Evolutionary conservation across 2,329 filamentous ascomycete species (phyloP).

Genomic region (Talaromyces sp.): DNA sequence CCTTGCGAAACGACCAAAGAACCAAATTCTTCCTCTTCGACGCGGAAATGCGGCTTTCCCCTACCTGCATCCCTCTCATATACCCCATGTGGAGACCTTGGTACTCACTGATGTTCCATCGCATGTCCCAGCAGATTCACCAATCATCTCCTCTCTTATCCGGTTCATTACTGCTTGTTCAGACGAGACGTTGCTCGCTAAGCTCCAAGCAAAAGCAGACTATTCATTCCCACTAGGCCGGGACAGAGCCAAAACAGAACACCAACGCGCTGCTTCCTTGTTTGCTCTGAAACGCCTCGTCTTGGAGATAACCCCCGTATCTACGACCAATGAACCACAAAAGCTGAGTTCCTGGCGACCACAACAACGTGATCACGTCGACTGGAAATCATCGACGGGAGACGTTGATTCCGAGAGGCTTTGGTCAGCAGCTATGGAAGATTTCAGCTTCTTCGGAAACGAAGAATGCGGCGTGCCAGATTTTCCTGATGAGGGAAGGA

Average conservation of each 20-base stretch:
- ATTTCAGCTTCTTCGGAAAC: slow-evolving; percentile 58
- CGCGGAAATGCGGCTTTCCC: slow-evolving; percentile 21
- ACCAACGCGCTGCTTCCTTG: slow-evolving; percentile 43
- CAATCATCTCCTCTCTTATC: slow-evolving; percentile 41
- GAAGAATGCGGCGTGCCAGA: slow-evolving; percentile 46
- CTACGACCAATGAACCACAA: slow-evolving; percentile 12
- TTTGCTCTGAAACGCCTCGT: slow-evolving; percentile 53
- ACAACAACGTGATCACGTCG: slow-evolving; percentile 37
- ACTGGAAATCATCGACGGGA: slow-evolving; percentile 51
- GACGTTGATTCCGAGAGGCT: slow-evolving; percentile 55
- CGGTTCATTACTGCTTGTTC: slow-evolving; percentile 53
- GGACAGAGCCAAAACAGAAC: slow-evolving; percentile 43
- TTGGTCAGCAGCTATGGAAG: slow-evolving; percentile 53
- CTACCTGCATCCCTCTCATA: slow-evolving; percentile 49
- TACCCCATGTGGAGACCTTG: slow-evolving; percentile 50
- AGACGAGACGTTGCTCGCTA: slow-evolving; percentile 49
- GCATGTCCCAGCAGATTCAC: slow-evolving; percentile 34
- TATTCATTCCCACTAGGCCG: slow-evolving; percentile 55
- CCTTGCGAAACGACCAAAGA: slow-evolving; percentile 32
- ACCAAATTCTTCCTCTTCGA: slow-evolving; percentile 22
- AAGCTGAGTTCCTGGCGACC: slow-evolving; percentile 31
- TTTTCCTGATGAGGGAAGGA: slow-evolving; percentile 36
- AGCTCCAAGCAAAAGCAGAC: slow-evolving; percentile 48
- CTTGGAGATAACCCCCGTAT: slow-evolving; percentile 45
- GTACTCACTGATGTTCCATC: slow-evolving; percentile 53